phyloP scores from a whole-genome alignment of 2,329 filamentous ascomycete genomes.

The Parastagonospora avenae region DNA sequence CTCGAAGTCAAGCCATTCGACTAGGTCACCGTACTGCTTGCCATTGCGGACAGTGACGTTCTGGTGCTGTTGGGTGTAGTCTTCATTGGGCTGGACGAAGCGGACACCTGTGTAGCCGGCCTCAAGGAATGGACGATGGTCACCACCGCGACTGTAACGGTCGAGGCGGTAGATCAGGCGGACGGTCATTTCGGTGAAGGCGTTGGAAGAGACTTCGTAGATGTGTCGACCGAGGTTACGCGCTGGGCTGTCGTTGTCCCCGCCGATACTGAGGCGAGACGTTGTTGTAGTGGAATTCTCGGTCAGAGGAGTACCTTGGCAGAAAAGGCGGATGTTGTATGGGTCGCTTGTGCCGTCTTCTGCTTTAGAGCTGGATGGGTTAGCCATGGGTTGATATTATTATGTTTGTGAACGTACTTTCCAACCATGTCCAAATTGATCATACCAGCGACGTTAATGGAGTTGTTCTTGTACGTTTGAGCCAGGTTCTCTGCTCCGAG shows the following conservation, averaged over 20 bases:
- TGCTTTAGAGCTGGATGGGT: conserved; percentile 43
- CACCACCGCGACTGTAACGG: conserved; percentile 60
- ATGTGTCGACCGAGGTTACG: conserved; percentile 60
- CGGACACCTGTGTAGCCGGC: conserved; percentile 58
- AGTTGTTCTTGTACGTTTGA: conserved; percentile 55
- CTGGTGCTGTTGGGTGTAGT: conserved; percentile 62
- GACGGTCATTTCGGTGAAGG: conserved; percentile 58
- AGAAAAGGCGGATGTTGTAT: conserved; percentile 59
- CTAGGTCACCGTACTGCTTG: conserved; percentile 58
- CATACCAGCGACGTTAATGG: conserved; percentile 59
- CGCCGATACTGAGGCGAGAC: conserved; percentile 42
- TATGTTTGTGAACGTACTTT: conserved; percentile 4
- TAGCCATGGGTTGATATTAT: not conserved
- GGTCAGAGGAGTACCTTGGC: conserved; percentile 52
- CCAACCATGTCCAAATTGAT: conserved; percentile 63
- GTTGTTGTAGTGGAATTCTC: conserved; percentile 46
- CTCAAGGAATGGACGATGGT: conserved; percentile 59
- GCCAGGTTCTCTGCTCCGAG: conserved; percentile 57
- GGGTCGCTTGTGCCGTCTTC: conserved; percentile 50
- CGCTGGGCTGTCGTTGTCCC: conserved; percentile 59
- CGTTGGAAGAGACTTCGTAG: conserved; percentile 57
- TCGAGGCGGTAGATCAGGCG: conserved; percentile 60
- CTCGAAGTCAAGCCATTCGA: conserved; percentile 59
- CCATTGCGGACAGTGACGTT: conserved; percentile 54
- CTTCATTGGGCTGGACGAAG: conserved; percentile 61